phyloP scores from a whole-genome alignment of 2,329 filamentous ascomycete genomes.

The Dactylonectria macrodidyma region DNA sequence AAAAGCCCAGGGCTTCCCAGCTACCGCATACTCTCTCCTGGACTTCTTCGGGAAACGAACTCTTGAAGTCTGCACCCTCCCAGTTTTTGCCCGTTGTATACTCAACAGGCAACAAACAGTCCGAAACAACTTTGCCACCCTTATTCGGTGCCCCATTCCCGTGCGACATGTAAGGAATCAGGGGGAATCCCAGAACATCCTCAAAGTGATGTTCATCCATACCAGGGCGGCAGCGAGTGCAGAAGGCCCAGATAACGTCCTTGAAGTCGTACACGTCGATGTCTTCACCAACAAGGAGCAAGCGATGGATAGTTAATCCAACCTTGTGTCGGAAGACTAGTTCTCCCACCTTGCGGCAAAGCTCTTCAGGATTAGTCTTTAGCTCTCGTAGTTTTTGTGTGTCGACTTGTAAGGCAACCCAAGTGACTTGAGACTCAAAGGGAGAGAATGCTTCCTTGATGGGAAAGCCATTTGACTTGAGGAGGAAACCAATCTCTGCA shows the following conservation, averaged over 20 bases:
- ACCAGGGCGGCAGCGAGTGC: slow-evolving; percentile 61
- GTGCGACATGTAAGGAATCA: slow-evolving; percentile 64
- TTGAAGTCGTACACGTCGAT: slow-evolving; percentile 6
- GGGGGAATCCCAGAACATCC: slow-evolving; percentile 59
- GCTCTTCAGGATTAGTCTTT: slow-evolving; percentile 1
- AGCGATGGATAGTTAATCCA: background rate
- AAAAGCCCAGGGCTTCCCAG: slow-evolving; percentile 53
- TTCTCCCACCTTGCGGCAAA: slow-evolving; percentile 2
- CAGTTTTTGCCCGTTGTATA: slow-evolving; percentile 56
- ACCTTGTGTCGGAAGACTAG: slow-evolving; percentile 1
- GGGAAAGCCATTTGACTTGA: slow-evolving; percentile 26
- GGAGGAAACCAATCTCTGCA: slow-evolving; percentile 12
- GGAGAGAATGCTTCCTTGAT: slow-evolving; percentile 2
- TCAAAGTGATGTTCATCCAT: slow-evolving; percentile 61
- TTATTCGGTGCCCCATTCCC: slow-evolving; percentile 49
- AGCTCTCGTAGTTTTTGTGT: background rate
- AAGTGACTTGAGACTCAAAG: slow-evolving; percentile 9
- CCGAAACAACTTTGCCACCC: slow-evolving; percentile 63
- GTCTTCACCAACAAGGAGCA: slow-evolving; percentile 4
- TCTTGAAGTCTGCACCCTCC: slow-evolving; percentile 51
- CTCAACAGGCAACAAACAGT: slow-evolving; percentile 59
- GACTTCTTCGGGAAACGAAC: slow-evolving; percentile 56
- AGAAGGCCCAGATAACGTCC: slow-evolving; percentile 47
- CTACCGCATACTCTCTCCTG: slow-evolving; percentile 52
- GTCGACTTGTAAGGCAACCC: slow-evolving; percentile 5